Evolutionary conservation across 148 eudicot genomes (phyloP).

Genomic region (Nyssa sinensis): DNA sequence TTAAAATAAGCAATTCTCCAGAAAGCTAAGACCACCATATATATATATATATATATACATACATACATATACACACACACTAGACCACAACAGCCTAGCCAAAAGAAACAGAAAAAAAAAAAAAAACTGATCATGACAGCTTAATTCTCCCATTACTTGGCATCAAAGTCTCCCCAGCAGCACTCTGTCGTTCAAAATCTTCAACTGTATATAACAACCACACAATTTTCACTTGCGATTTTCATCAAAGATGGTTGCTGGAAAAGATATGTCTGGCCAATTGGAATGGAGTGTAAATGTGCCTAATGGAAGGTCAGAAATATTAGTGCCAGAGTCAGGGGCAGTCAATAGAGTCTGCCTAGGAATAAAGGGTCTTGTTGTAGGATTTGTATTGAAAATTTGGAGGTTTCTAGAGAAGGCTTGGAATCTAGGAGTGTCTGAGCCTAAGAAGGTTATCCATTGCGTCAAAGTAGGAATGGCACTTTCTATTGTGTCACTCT

Average conservation of each 20-base stretch:
- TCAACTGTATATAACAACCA: too few species aligned
- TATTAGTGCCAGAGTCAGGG: conserved; percentile 37
- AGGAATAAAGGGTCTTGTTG: conserved; percentile 21
- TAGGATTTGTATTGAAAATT: conserved; percentile 26
- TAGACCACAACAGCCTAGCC: too few species aligned
- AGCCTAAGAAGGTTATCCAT: conserved; percentile 69
- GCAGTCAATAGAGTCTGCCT: conserved; percentile 12
- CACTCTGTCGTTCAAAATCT: too few species aligned
- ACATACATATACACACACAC: too few species aligned
- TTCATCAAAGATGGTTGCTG: conserved; percentile 26
- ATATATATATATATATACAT: too few species aligned
- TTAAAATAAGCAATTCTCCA: too few species aligned
- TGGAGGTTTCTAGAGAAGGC: conserved; percentile 50
- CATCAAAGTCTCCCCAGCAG: too few species aligned
- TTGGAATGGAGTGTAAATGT: conserved; percentile 71
- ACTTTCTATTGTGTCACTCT: conserved; percentile 66
- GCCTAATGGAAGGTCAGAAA: conserved; percentile 49
- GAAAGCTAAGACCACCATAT: too few species aligned
- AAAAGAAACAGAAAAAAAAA: too few species aligned
- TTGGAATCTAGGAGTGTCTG: conserved; percentile 61
- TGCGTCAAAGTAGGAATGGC: conserved; percentile 79
- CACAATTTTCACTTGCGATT: too few species aligned
- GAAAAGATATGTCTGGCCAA: conserved; percentile 21
- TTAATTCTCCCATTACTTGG: too few species aligned
- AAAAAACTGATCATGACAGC: too few species aligned